These are phyloP conservation scores for Citropsis articulata DNA, from an alignment of 345 rosid genomes.

Conservation along the genomic window DNA sequence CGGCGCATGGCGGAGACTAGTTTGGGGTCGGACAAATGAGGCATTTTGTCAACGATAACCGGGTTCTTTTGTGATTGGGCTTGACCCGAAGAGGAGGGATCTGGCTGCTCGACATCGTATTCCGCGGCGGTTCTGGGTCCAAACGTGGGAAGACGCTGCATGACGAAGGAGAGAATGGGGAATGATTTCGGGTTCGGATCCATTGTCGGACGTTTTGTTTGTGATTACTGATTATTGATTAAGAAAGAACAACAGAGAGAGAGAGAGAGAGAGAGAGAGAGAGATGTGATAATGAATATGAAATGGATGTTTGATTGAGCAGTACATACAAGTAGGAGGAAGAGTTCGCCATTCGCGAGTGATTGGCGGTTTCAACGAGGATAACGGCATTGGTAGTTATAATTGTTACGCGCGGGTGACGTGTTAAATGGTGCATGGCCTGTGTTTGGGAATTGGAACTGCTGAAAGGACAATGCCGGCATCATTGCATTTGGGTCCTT, in stretches of 20 bases:
- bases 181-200: constrained; percentile 67
- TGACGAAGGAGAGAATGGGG: constrained; percentile 89
- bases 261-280: not conserved
- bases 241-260: too few relatives aligned
- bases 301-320: not conserved
- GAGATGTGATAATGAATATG: not conserved
- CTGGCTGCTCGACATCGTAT: constrained; percentile 35
- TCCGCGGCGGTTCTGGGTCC: constrained; percentile 31
- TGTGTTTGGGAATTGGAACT: not conserved
- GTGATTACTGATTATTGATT: too few relatives aligned
- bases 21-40: constrained; percentile 59
- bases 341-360: not conserved
- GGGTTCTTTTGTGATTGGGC: constrained; percentile 3
- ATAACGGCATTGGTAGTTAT: not conserved
- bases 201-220: constrained; percentile 25
- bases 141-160: constrained; percentile 69
- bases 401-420: not conserved
- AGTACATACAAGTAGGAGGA: too few relatives aligned
- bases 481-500: too few relatives aligned
- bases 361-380: not conserved
- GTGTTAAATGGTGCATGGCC: not conserved
- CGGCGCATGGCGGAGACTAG: constrained; percentile 71
- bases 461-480: not conserved
- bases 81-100: constrained; percentile 29
- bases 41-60: constrained; percentile 49